Evolutionary conservation across 2,329 filamentous ascomycete species (phyloP).

Genomic region (Clonostachys solani): DNA sequence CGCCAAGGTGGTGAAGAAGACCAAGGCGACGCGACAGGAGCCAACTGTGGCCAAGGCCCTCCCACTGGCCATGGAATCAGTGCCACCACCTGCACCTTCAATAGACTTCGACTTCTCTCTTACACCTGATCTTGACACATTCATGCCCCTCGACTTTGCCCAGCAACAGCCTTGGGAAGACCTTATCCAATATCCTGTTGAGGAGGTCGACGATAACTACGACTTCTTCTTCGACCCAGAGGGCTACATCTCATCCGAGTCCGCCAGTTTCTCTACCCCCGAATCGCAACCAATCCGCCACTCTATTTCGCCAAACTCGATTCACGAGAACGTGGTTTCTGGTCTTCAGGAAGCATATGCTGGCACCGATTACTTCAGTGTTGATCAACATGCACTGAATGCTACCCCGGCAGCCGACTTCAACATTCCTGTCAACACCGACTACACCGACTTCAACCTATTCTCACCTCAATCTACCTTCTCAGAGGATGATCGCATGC

Average conservation of each 20-base stretch:
- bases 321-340: no score
- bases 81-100: background rate
- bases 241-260: constrained; percentile 9
- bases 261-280: constrained; percentile 30
- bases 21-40: background rate
- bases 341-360: no score
- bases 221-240: constrained; percentile 41
- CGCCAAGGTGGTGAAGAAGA: constrained; percentile 36
- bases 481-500: constrained; percentile 43
- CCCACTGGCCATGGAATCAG: background rate
- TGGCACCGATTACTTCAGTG: no score
- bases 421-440: constrained; percentile 9
- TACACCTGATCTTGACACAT: background rate
- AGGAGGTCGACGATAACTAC: constrained; percentile 28
- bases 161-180: constrained; percentile 34
- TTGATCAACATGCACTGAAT: no score
- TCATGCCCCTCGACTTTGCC: background rate
- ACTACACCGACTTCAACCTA: constrained; percentile 52
- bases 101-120: background rate
- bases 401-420: no score
- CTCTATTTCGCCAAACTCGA: no score
- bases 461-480: constrained; percentile 45
- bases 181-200: constrained; percentile 37
- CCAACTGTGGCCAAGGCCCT: background rate
- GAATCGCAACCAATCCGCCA: background rate